Evolutionary conservation across 768 basidiomycete genomes (phyloP).

Genomic region (Xerocomus potaroensis): DNA sequence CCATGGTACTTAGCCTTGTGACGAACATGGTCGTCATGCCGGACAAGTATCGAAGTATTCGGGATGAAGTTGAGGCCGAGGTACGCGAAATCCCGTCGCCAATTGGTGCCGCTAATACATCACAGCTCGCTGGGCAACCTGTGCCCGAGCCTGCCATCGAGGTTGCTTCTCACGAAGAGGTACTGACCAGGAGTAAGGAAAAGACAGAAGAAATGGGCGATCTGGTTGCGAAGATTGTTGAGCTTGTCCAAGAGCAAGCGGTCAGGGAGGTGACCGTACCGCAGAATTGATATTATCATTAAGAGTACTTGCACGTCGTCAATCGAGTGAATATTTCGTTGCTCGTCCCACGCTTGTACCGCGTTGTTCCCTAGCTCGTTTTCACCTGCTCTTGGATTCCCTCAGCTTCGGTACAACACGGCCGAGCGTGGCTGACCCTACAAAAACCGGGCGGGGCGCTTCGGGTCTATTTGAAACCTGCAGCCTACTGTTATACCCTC

Average conservation of each 20-base stretch:
- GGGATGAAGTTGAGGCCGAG: constrained; percentile 75
- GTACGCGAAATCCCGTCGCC: constrained; percentile 33
- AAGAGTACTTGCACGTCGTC: no score
- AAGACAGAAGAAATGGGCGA: constrained; percentile 71
- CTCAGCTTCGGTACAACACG: constrained; percentile 18
- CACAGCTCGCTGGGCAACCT: constrained; percentile 58
- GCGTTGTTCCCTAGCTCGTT: constrained; percentile 8
- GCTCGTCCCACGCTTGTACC: constrained; percentile 20
- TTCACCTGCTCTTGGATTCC: neutral
- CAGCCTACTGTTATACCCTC: constrained; percentile 13
- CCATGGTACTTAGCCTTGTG: constrained; percentile 77
- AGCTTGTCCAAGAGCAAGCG: constrained; percentile 28
- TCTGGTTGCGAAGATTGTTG: constrained; percentile 65
- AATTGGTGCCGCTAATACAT: neutral
- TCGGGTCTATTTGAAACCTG: constrained; percentile 5
- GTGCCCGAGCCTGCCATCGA: constrained; percentile 38
- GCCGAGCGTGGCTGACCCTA: constrained; percentile 17
- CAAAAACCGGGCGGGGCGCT: constrained; percentile 12
- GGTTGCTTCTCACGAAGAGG: constrained; percentile 76
- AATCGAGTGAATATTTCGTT: no score
- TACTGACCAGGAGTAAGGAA: constrained; percentile 56
- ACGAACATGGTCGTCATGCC: constrained; percentile 83
- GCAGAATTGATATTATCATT: no score
- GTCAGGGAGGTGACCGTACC: constrained; percentile 3
- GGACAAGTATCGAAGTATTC: constrained; percentile 59